These are phyloP conservation scores for Colletotrichum orbiculare DNA, from an alignment of 2,329 filamentous ascomycete species.

Conservation along the genomic window DNA sequence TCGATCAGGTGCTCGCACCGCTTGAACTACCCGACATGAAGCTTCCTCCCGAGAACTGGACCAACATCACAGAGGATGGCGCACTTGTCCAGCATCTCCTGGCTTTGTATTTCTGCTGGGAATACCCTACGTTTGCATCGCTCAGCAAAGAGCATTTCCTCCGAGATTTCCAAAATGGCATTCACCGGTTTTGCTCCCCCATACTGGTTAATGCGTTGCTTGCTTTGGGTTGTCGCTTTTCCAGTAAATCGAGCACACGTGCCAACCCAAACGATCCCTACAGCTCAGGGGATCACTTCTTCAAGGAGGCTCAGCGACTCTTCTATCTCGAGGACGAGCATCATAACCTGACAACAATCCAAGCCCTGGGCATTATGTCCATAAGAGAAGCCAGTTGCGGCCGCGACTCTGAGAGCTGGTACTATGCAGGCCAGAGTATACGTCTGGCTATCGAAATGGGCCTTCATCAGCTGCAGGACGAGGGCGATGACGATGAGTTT, in stretches of 20 bases:
- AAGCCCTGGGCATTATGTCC: slow-evolving; percentile 81
- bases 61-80: slow-evolving; percentile 67
- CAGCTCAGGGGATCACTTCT: slow-evolving; percentile 79
- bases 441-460: slow-evolving; percentile 79
- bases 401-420: slow-evolving; percentile 78
- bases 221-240: slow-evolving; percentile 76
- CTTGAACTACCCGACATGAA: slow-evolving; percentile 56
- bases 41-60: slow-evolving; percentile 64
- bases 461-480: slow-evolving; percentile 65
- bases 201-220: slow-evolving; percentile 74
- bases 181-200: slow-evolving; percentile 73
- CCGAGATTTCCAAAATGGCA: slow-evolving; percentile 70
- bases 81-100: slow-evolving; percentile 72
- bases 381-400: slow-evolving; percentile 79
- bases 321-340: slow-evolving; percentile 68
- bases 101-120: slow-evolving; percentile 78
- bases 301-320: slow-evolving; percentile 73
- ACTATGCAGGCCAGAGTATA: slow-evolving; percentile 77
- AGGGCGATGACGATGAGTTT: slow-evolving; percentile 64
- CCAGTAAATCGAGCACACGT: slow-evolving; percentile 71
- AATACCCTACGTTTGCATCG: slow-evolving; percentile 79
- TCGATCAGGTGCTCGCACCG: slow-evolving; percentile 62
- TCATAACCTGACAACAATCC: slow-evolving; percentile 75
- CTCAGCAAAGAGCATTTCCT: slow-evolving; percentile 79
- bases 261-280: slow-evolving; percentile 70